A percentile compares a stretch with the other conserved stretches of the same genome.
These are phyloP conservation scores for Plectosphaerella sp. DNA, from an alignment of 2,329 filamentous ascomycete genomes.

Conservation along the genomic window DNA sequence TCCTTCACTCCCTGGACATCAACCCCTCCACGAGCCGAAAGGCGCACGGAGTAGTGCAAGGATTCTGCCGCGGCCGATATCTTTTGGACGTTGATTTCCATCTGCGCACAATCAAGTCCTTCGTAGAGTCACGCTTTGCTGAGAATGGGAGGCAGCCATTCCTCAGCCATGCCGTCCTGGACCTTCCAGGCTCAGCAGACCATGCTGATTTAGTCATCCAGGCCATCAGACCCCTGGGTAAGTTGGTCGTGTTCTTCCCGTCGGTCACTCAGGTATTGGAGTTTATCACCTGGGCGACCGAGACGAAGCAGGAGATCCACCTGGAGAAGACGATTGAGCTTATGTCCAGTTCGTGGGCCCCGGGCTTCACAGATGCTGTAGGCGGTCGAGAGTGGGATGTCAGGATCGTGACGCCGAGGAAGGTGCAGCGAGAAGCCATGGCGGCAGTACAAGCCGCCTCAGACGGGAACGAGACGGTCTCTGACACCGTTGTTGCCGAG, in stretches of 20 bases:
- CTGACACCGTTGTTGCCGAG: background rate
- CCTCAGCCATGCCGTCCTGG: constrained; percentile 67
- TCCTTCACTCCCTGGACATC: constrained; percentile 73
- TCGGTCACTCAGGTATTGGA: constrained; percentile 73
- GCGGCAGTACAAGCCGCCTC: background rate
- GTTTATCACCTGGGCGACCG: constrained; percentile 51
- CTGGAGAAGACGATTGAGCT: constrained; percentile 59
- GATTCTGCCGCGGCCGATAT: constrained; percentile 69
- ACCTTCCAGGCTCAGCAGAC: constrained; percentile 62
- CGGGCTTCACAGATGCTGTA: constrained; percentile 37
- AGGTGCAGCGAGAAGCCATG: constrained; percentile 7
- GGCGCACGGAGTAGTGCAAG: constrained; percentile 59
- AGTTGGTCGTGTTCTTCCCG: constrained; percentile 68
- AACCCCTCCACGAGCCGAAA: constrained; percentile 57
- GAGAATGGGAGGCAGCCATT: constrained; percentile 49
- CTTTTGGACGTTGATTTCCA: constrained; percentile 69
- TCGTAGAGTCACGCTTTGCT: constrained; percentile 50
- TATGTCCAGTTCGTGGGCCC: constrained; percentile 30
- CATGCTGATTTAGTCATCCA: constrained; percentile 39
- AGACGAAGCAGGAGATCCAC: constrained; percentile 46
- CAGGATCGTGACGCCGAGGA: constrained; percentile 35
- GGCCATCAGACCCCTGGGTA: constrained; percentile 60
- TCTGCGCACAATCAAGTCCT: constrained; percentile 59
- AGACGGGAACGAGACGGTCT: background rate
- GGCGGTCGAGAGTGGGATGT: constrained; percentile 63